Percentiles rank a stretch among this genome's conserved stretches.
These are phyloP conservation scores for Allantophomopsis cytisporea DNA, from an alignment of 2,329 filamentous ascomycete species.

Conservation along the genomic window DNA sequence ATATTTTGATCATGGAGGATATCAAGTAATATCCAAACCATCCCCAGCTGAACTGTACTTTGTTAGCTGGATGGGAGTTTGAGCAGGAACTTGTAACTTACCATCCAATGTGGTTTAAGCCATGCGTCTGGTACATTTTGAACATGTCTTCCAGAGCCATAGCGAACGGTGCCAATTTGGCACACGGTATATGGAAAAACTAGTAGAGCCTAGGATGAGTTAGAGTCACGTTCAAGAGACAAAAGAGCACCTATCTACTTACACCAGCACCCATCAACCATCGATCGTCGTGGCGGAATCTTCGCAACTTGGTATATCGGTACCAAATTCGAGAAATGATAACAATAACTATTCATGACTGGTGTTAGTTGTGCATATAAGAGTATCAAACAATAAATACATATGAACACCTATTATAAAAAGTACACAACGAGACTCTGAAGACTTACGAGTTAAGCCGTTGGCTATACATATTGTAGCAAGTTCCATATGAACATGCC, in stretches of 20 bases:
- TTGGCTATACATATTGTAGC: slow-evolving; percentile 12
- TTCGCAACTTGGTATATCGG: slow-evolving; percentile 11
- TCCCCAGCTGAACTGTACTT: slow-evolving; percentile 8
- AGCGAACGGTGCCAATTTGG: too few relatives aligned
- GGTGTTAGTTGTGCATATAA: too few relatives aligned
- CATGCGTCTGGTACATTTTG: too few relatives aligned
- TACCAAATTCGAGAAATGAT: slow-evolving; percentile 13
- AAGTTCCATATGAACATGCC: slow-evolving; percentile 15
- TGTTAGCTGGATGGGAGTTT: slow-evolving; percentile 1
- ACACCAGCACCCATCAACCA: slow-evolving; percentile 16
- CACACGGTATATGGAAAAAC: too few relatives aligned
- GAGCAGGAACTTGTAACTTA: too few relatives aligned
- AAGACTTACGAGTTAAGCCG: slow-evolving; percentile 14
- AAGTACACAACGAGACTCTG: background rate
- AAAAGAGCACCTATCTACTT: slow-evolving; percentile 3
- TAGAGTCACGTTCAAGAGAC: too few relatives aligned
- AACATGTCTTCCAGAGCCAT: too few relatives aligned
- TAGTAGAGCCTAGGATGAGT: too few relatives aligned
- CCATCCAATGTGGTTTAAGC: too few relatives aligned
- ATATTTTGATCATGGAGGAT: slow-evolving; percentile 15
- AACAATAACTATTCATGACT: slow-evolving; percentile 8
- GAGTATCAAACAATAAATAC: too few relatives aligned
- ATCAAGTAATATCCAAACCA: slow-evolving; percentile 15
- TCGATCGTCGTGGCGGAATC: slow-evolving; percentile 14
- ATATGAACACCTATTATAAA: background rate